Conservation (phyloP, 495 filamentous ascomycete species). For the Aspergillus panamensis region DNA sequence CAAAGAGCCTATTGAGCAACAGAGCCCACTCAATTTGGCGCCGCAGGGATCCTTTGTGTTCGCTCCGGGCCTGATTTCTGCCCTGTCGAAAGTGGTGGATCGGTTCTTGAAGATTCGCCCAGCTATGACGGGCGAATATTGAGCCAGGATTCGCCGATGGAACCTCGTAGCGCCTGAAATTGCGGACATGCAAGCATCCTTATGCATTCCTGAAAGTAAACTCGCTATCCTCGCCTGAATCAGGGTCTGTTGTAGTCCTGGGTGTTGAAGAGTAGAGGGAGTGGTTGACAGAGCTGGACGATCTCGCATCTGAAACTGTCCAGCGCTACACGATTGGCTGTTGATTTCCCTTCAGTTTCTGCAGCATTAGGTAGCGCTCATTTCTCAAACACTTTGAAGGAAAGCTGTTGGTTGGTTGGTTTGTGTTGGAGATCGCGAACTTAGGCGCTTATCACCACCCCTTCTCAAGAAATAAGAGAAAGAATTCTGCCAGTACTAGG, state of each 20-base stretch:
- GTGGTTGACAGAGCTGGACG: slow-evolving; percentile 15
- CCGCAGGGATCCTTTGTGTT: slow-evolving; percentile 9
- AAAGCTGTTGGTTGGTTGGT: background rate
- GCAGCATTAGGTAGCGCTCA: slow-evolving; percentile 18
- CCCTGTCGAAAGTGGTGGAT: background rate
- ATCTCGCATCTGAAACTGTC: slow-evolving; percentile 12
- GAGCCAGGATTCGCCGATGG: background rate
- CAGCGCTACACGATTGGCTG: slow-evolving; percentile 17
- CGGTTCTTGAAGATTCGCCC: background rate
- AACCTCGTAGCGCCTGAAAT: slow-evolving; percentile 1
- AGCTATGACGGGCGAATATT: background rate
- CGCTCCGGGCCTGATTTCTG: background rate
- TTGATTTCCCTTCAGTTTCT: slow-evolving; percentile 2
- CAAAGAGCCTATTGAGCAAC: slow-evolving; percentile 9
- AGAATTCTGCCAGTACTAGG: no score
- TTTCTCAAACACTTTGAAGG: background rate
- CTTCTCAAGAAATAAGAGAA: no score
- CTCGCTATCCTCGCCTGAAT: background rate
- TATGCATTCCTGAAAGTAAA: background rate
- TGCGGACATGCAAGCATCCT: background rate
- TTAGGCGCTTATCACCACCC: no score
- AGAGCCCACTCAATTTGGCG: slow-evolving; percentile 18
- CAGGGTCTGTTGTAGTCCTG: slow-evolving; percentile 1
- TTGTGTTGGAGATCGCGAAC: background rate
- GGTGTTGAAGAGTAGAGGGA: slow-evolving; percentile 2